A percentile compares a stretch with the other conserved stretches of the same genome.
phyloP scores from a whole-genome alignment of 768 basidiomycete genomes.

The Hericium erinaceus region DNA sequence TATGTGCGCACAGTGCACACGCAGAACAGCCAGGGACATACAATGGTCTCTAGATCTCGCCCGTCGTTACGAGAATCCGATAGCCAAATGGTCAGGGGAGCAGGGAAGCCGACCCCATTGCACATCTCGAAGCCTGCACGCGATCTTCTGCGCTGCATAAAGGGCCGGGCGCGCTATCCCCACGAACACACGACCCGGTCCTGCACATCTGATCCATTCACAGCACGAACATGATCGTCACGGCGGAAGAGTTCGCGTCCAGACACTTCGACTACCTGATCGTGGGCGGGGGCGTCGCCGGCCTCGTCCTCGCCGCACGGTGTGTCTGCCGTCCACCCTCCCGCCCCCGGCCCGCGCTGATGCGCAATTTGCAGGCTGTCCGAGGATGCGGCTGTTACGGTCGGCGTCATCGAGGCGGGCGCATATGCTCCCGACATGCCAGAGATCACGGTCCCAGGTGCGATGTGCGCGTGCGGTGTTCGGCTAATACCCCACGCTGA shows the following conservation, averaged over 20 bases:
- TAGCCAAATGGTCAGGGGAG: too few species aligned
- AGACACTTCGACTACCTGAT: background rate
- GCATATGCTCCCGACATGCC: background rate
- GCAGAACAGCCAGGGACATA: too few species aligned
- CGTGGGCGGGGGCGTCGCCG: background rate
- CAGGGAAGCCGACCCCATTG: too few species aligned
- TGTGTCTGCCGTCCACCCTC: background rate
- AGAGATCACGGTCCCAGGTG: background rate
- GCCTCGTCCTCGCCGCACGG: background rate
- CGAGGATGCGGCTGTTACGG: background rate
- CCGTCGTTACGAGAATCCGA: too few species aligned
- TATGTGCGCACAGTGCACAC: too few species aligned
- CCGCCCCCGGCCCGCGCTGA: background rate
- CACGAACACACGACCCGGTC: too few species aligned
- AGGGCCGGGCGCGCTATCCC: too few species aligned
- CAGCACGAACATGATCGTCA: background rate
- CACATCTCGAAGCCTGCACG: too few species aligned
- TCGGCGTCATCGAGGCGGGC: background rate
- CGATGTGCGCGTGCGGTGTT: background rate
- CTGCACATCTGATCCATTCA: too few species aligned
- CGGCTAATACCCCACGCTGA: background rate
- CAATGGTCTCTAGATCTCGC: too few species aligned
- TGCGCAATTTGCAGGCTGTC: background rate
- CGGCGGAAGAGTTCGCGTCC: background rate
- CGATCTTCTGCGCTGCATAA: too few species aligned